A percentile compares a stretch with the other conserved stretches of the same genome.
Evolutionary conservation across 768 basidiomycete species (phyloP).

Genomic region (Cytidiella melzeri): DNA sequence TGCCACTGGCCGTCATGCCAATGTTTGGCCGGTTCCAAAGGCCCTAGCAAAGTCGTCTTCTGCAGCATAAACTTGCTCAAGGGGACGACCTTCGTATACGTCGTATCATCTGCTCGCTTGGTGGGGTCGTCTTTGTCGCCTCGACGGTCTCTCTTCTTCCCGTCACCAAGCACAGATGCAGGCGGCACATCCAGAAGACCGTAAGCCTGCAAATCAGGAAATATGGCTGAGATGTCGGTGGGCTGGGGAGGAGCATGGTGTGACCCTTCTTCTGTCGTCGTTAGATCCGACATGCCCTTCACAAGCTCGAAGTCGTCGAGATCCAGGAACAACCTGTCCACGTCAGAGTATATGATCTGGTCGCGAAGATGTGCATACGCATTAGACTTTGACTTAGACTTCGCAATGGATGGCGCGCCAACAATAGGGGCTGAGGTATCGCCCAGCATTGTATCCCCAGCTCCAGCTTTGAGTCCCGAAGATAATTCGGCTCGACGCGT

Average conservation of each 20-base stretch:
- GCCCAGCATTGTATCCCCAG: conserved; percentile 43
- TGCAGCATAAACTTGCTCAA: conserved; percentile 72
- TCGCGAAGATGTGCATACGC: conserved; percentile 55
- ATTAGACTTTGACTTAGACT: conserved; percentile 36
- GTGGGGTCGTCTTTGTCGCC: conserved; percentile 64
- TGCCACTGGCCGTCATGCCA: conserved; percentile 62
- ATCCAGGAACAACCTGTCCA: conserved; percentile 47
- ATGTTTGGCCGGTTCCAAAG: conserved; percentile 76
- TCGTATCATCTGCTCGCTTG: conserved; percentile 74
- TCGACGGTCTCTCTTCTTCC: conserved; percentile 50
- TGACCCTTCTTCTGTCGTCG: conserved; percentile 22
- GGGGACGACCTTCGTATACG: conserved; percentile 69
- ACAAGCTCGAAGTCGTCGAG: conserved; percentile 39
- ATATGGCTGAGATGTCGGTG: conserved; percentile 59
- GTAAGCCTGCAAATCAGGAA: conserved; percentile 75
- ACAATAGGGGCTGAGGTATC: conserved; percentile 9
- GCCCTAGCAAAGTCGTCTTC: conserved; percentile 79
- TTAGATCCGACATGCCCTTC: conserved; percentile 20
- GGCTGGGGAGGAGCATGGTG: conserved; percentile 23
- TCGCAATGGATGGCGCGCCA: conserved; percentile 21
- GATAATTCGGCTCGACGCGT: conserved; percentile 6
- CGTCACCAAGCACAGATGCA: conserved; percentile 32
- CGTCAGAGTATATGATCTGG: conserved; percentile 41
- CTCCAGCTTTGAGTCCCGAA: conserved; percentile 47
- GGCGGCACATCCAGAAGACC: conserved; percentile 42